Base-by-base conservation (phyloP, 352 stramenopile species). In the Phytophthora tubulina region DNA sequence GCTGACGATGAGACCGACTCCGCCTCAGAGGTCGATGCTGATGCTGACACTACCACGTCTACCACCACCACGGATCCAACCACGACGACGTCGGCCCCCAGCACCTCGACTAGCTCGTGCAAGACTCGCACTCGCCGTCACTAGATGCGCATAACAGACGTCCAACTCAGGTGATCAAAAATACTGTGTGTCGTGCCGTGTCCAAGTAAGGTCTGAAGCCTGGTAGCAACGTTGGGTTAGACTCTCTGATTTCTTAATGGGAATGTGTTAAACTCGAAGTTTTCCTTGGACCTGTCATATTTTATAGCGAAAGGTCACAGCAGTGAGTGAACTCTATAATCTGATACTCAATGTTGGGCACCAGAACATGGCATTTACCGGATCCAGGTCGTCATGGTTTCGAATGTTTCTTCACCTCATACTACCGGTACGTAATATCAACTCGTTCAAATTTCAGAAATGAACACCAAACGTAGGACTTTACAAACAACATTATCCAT, bases 401-500 rank as follows among this genome's bases (percentile, higher is more conserved):
- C 21, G 21, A 27, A 27, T 27, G 21, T 27, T 27, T 27, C 21
- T 27, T 27, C 21, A 27, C 21, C 21, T 27, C 21, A 27, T 27
- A 27, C 21, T 27, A 27, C 21, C 21, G 21, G 21, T 27, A 27
- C 21, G 21, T 27, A 27, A 27, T 27, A 27, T 27, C 21, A 27
- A 27, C 21, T 27, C 21, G 21, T 27, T 27, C 21, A 27, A 27
- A 27, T 27, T 27, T 27, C 21, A 27, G 21, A 27, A 27, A 27
- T 27, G 21, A 46, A 46, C 41, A 14, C 4, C 41, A n/a, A 6
- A n/a, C 36, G 30, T 39, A 35, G 48, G 33, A 33, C 30, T 30
- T 21, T 60, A 71, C 39, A 49, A 46, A 73, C 60, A 55, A 59
- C 59, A 63, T 70, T 69, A 42, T 63, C 50, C 52, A 70, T 70